Evolutionary conservation across 257 asterid genomes (phyloP).

Genomic region (Handroanthus guayacan): DNA sequence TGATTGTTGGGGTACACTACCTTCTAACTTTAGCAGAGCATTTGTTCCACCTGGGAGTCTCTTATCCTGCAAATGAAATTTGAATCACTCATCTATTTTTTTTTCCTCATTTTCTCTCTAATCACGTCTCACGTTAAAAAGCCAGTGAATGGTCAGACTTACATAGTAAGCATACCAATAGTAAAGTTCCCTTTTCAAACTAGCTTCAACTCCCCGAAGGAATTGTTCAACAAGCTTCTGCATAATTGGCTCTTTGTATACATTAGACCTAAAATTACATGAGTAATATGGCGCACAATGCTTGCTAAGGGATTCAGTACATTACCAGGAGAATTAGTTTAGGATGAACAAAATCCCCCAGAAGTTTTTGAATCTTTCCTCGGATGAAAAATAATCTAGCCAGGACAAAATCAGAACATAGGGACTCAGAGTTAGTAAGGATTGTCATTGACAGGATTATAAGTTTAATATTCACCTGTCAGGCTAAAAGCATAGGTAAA

Average conservation of each 20-base stretch:
- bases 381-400: slow-evolving; percentile 64
- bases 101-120: background rate
- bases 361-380: slow-evolving; percentile 72
- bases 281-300: background rate
- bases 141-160: slow-evolving; percentile 44
- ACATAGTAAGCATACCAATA: slow-evolving; percentile 92
- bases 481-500: background rate
- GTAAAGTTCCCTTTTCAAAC: slow-evolving; percentile 70
- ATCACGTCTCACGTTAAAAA: background rate
- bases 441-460: background rate
- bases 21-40: slow-evolving; percentile 58
- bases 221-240: slow-evolving; percentile 84
- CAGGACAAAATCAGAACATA: background rate
- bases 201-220: slow-evolving; percentile 55
- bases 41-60: slow-evolving; percentile 77
- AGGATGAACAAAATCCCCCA: slow-evolving; percentile 72
- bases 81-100: slow-evolving; percentile 3
- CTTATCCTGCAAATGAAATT: slow-evolving; percentile 69
- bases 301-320: background rate
- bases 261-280: background rate
- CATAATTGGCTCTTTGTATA: background rate
- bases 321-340: slow-evolving; percentile 83
- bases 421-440: background rate
- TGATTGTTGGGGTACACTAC: background rate
- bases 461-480: background rate